Percentiles rank a stretch among this genome's conserved stretches.
These are phyloP conservation scores for Eucommia ulmoides DNA, from an alignment of 257 asterid species.

Conservation along the genomic window DNA sequence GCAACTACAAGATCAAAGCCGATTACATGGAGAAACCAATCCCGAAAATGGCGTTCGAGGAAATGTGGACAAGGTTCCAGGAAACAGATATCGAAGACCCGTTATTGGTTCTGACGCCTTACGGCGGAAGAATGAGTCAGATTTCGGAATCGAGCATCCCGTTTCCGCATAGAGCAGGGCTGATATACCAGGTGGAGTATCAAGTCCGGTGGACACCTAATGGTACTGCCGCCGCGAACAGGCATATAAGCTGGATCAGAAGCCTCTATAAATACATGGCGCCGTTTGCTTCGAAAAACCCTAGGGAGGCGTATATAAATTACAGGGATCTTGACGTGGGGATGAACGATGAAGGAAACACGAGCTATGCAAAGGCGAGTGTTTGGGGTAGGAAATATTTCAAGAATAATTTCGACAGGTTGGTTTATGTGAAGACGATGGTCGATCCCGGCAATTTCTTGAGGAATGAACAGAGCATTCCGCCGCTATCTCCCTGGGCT, in stretches of 20 bases:
- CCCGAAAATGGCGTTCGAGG: not conserved
- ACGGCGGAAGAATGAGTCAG: no score
- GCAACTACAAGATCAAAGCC: not conserved
- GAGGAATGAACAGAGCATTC: no score
- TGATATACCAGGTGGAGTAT: not conserved
- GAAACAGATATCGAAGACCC: not conserved
- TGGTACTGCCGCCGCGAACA: not conserved
- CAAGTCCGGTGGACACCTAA: not conserved
- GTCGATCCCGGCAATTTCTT: no score
- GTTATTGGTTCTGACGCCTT: not conserved
- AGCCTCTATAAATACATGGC: not conserved
- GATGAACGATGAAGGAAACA: no score
- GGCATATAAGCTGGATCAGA: not conserved
- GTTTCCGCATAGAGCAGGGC: not conserved
- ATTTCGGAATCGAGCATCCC: not conserved
- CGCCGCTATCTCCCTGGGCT: no score
- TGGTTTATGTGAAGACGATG: no score
- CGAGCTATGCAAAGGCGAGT: no score
- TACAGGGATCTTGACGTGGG: not conserved
- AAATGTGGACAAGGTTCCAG: not conserved
- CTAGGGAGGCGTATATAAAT: not conserved
- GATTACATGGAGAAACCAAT: not conserved
- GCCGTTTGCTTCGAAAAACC: not conserved
- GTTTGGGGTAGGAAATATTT: no score
- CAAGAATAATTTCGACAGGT: no score